Base-by-base conservation (phyloP, 2,329 filamentous ascomycete genomes). In the Myriosclerotinia scirpicola region DNA sequence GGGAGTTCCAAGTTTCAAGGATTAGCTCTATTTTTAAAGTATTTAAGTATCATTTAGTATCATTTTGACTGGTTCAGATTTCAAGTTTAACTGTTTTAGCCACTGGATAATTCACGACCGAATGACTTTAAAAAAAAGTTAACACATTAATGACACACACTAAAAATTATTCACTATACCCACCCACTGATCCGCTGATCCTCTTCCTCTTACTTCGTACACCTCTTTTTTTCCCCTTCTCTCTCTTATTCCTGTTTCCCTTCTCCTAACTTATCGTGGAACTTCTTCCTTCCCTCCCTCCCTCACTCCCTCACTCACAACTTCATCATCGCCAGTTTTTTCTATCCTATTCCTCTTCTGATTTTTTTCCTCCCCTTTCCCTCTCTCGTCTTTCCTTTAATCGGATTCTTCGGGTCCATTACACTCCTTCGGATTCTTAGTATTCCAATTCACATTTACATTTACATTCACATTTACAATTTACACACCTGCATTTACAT, bases 391-490 rank as follows among this genome's bases (percentile, higher is more conserved):
- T 71, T 74, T 75, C 72, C 70, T 67, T 60, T 61, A 60, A 64
- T 64, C 62, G 64, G 64, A 65, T 81, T 76, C 83, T 83, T 76
- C 81, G 80, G 80, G 76, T 75, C 77, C 78, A 76, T 75, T 77
- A 77, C 76, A 75, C 76, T 78, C 79, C 69, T 77, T 77, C 71
- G 73, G 73, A 71, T 72, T 69, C 66, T 52, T 63, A 65, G 22
- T 50, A 53, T 66, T 70, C 70, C 70, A 66, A 67, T 69, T 72
- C 71, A 68, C 50, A 54, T 56, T 55, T 58, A 54, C 66, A 46
- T 26, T 22, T 17, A 50, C 48, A 50, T 14, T 50, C 20, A 26
- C n/a, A 50, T 11, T 50, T 22, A 11, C 46, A 48, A 7, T 48
- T 7, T 20, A 52, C 22, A 52, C 48, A 52, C 3, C 71, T 70